Conservation (phyloP, 352 stramenopile species). For the Globisporangium emineosum region DNA sequence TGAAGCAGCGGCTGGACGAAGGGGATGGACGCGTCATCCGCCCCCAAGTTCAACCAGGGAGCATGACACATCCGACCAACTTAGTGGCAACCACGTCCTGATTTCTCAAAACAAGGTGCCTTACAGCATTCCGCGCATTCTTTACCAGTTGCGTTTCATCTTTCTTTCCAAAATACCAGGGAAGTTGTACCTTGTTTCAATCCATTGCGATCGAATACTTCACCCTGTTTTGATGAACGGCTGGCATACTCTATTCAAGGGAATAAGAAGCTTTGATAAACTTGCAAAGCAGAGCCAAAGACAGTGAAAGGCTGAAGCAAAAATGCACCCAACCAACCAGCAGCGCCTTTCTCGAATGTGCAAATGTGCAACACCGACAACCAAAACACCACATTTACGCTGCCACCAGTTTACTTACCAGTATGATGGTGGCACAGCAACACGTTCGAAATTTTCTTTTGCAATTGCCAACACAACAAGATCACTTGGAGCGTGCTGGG, state of each 20-base stretch:
- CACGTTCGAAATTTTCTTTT: too few species aligned
- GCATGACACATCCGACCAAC: slow-evolving; percentile 11
- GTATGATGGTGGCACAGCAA: too few species aligned
- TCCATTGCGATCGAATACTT: neutral
- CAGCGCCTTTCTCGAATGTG: neutral
- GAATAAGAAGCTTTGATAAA: neutral
- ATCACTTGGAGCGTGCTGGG: too few species aligned
- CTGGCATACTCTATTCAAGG: neutral
- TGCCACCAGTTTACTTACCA: neutral
- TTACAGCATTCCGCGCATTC: too few species aligned
- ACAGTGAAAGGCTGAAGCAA: neutral
- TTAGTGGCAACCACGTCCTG: neutral
- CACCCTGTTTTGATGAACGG: neutral
- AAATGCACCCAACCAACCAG: neutral
- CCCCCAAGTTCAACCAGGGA: slow-evolving; percentile 15
- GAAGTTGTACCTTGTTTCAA: neutral
- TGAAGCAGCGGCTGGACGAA: neutral
- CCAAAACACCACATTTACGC: neutral
- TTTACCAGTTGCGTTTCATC: neutral
- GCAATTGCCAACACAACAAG: too few species aligned
- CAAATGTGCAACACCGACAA: neutral
- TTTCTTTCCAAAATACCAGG: neutral
- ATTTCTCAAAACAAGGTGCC: slow-evolving; percentile 5
- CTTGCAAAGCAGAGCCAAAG: neutral
- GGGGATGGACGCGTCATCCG: slow-evolving; percentile 4